Evolutionary conservation across 192 early-diverging fungal genomes (phyloP).

Genomic region (Gigaspora rosea): DNA sequence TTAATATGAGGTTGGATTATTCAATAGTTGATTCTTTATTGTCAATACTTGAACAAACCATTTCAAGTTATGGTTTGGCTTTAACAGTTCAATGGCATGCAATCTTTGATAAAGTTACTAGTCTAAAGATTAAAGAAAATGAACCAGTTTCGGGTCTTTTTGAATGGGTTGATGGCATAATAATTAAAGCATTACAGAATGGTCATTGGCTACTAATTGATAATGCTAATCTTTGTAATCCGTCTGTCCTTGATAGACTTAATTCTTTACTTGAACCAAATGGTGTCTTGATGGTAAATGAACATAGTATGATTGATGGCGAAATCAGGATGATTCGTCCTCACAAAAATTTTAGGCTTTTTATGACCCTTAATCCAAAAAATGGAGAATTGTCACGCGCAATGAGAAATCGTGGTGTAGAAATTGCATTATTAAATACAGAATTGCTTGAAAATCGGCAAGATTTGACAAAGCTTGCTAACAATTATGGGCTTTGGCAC

Average conservation of each 20-base stretch:
- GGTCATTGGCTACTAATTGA: constrained; percentile 96
- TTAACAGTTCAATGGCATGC: neutral
- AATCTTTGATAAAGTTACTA: constrained; percentile 38
- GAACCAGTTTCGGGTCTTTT: constrained; percentile 76
- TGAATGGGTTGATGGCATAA: constrained; percentile 96
- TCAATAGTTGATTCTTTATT: constrained; percentile 11
- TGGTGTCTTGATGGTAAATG: constrained; percentile 86
- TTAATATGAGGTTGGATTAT: constrained; percentile 16
- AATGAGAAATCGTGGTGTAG: constrained; percentile 98
- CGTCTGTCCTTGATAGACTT: constrained; percentile 92
- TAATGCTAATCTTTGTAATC: constrained; percentile 93
- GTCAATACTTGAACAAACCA: neutral
- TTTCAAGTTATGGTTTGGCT: constrained; percentile 29
- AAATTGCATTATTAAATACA: constrained; percentile 70
- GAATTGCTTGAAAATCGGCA: constrained; percentile 51
- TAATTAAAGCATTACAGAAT: constrained; percentile 85
- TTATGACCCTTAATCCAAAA: constrained; percentile 93
- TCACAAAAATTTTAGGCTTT: constrained; percentile 90
- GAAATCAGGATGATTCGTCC: constrained; percentile 75
- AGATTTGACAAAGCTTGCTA: constrained; percentile 53
- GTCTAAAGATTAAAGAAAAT: constrained; percentile 47
- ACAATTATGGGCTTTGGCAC: constrained; percentile 49
- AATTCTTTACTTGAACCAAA: constrained; percentile 91
- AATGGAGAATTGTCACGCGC: constrained; percentile 94
- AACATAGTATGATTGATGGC: constrained; percentile 84